Percentiles rank a stretch among this genome's conserved stretches.
These are phyloP conservation scores for Chytriomyces hyalinus DNA, from an alignment of 192 early-diverging fungal species.

Conservation along the genomic window DNA sequence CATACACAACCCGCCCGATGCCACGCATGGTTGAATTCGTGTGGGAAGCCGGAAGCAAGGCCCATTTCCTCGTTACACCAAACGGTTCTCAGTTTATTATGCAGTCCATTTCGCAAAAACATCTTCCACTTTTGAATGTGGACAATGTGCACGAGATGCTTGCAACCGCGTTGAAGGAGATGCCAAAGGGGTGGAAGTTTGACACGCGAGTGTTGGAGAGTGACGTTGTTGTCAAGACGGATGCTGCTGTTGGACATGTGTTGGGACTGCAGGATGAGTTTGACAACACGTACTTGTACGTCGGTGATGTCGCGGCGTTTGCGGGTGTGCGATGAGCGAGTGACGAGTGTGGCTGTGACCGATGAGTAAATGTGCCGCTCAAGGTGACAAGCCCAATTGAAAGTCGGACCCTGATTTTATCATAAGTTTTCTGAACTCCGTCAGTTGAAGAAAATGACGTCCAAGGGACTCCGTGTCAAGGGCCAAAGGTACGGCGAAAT, in stretches of 20 bases:
- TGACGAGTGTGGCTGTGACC: no score
- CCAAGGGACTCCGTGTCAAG: neutral
- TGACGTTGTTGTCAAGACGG: neutral
- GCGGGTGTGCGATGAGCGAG: neutral
- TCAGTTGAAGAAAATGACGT: neutral
- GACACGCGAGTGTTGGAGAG: neutral
- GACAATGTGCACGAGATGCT: neutral
- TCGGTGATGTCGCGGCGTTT: neutral
- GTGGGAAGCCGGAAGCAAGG: neutral
- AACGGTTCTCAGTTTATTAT: neutral
- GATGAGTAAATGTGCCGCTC: no score
- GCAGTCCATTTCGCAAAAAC: neutral
- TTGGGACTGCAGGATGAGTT: neutral
- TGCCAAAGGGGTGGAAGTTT: slow-evolving; percentile 4
- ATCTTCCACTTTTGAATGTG: neutral
- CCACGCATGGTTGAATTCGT: neutral
- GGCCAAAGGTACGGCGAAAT: neutral
- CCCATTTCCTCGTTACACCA: neutral
- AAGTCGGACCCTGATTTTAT: no score
- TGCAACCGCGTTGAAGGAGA: neutral
- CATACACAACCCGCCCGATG: neutral
- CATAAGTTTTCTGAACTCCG: no score
- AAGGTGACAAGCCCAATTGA: no score
- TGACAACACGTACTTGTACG: neutral
- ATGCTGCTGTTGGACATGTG: neutral